Conservation (phyloP, 2,329 filamentous ascomycete species). For the Pyrenochaeta sp. region DNA sequence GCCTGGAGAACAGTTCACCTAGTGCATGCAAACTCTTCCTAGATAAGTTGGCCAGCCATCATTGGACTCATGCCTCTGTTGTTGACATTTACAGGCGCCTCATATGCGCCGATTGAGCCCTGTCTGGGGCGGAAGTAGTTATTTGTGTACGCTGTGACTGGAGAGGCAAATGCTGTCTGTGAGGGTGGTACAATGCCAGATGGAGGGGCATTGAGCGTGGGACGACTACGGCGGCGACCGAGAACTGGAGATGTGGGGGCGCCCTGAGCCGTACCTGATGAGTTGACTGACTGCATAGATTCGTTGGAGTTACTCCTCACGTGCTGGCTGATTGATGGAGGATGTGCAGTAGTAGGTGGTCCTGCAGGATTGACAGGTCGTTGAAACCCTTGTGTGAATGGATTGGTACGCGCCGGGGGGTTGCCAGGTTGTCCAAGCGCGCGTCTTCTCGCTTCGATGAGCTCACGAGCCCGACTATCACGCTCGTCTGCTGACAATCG, state of each 20-base stretch:
- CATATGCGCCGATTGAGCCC: slow-evolving; percentile 31
- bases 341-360: slow-evolving; percentile 15
- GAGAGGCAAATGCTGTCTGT: slow-evolving; percentile 31
- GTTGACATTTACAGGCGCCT: slow-evolving; percentile 34
- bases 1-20: too few relatives aligned
- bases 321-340: slow-evolving; percentile 27
- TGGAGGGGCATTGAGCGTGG: slow-evolving; percentile 34
- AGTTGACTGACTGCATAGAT: slow-evolving; percentile 36
- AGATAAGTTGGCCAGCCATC: slow-evolving; percentile 44
- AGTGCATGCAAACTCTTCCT: slow-evolving; percentile 1
- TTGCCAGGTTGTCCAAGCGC: slow-evolving; percentile 36
- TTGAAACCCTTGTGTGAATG: slow-evolving; percentile 42
- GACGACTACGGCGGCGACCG: slow-evolving; percentile 44
- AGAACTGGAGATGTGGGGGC: slow-evolving; percentile 38
- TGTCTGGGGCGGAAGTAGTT: slow-evolving; percentile 40
- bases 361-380: slow-evolving; percentile 34
- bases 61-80: slow-evolving; percentile 38
- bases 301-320: slow-evolving; percentile 45
- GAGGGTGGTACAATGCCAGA: slow-evolving; percentile 30
- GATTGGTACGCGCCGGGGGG: slow-evolving; percentile 44
- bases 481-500: slow-evolving; percentile 44
- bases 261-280: slow-evolving; percentile 36
- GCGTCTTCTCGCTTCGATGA: slow-evolving; percentile 44
- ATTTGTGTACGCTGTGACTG: slow-evolving; percentile 35
- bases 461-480: slow-evolving; percentile 43